Base-by-base conservation (phyloP, 1,139 yeast species). In the Meyerozyma sp. region DNA sequence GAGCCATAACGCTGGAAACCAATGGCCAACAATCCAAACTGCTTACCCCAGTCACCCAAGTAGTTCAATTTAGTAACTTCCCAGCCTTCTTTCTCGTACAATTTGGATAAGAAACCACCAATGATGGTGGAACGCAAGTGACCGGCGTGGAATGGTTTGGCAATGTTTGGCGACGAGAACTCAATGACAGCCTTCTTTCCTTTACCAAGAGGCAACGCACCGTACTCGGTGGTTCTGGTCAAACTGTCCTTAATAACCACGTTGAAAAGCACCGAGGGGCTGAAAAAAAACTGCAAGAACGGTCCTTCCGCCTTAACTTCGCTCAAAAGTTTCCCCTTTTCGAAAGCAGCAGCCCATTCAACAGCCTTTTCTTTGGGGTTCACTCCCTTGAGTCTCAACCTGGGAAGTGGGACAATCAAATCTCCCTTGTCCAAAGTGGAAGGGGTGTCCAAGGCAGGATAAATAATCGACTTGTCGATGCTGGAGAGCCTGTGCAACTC, bases 41-140 rank as follows among this genome's bases (percentile, higher is more conserved):
- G 99, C 68, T 94, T 93, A 46, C 99, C 99, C 98, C 98, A 93
- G 70, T 93, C 99, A 61, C 99, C 99, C 54, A 93, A 76, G 68
- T 94, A 93, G 70, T 93, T 93, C 71, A 93, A 76, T 70, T 97
- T 82, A 53, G 78, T 70, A 37, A 94, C 98, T 14, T 88, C 80
- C 86, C 93, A 93, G 36, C 98, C 98, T 47, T 84, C 73, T 55
- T 82, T 82, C 66, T 91, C 96, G 62, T 93, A 89, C 63, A 93
- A 76, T 66, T 91, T 93, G 40, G 96, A 70, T 46, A 94, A 66
- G 70, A 90, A 93, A n/a, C 98, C 98, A 57, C 99, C 99, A 62
- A 93, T 93, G 61, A 93, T 93, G 34, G 99, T 93, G 36, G 96
- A 88, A 71, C 99, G 84, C 68, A 93, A 81, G 67, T 93, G 99